phyloP scores from a whole-genome alignment of 2,329 filamentous ascomycete species.

The Diaporthe ilicicola region DNA sequence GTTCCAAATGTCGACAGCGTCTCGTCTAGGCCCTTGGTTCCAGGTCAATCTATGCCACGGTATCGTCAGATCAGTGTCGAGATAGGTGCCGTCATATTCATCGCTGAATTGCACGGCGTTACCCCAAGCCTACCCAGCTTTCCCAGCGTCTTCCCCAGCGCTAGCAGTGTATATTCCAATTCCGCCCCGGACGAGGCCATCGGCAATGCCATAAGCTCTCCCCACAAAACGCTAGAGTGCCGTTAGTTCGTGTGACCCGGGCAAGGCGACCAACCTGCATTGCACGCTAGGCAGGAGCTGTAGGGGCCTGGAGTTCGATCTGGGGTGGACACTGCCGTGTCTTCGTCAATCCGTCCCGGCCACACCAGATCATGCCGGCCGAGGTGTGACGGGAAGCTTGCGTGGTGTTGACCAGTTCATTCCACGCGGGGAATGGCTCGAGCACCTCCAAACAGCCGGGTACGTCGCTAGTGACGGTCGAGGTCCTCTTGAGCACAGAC shows the following conservation, averaged over 20 bases:
- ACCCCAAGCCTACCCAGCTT: not conserved
- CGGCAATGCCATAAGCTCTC: constrained; percentile 21
- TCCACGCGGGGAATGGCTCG: constrained; percentile 26
- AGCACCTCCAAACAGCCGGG: not conserved
- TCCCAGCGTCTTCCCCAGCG: not conserved
- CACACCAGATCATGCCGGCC: not conserved
- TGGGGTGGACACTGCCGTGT: not conserved
- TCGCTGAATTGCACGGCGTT: constrained; percentile 18
- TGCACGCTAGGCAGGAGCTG: constrained; percentile 6
- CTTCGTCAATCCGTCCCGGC: not conserved
- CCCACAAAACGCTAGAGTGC: constrained; percentile 11
- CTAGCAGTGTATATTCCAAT: not conserved
- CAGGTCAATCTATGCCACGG: not conserved
- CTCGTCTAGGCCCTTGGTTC: not conserved
- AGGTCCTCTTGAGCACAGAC: constrained; percentile 4
- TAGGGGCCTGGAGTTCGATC: not conserved
- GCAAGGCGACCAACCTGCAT: constrained; percentile 19
- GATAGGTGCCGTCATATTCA: not conserved
- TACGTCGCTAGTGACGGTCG: constrained; percentile 3
- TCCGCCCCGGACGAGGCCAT: constrained; percentile 3
- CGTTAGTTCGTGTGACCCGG: constrained; percentile 15
- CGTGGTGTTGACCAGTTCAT: not conserved
- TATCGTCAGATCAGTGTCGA: not conserved
- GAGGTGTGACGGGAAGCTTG: constrained; percentile 3
- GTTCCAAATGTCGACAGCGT: not conserved